These are phyloP conservation scores for Coniella lustricola DNA, from an alignment of 2,329 filamentous ascomycete genomes.

Conservation along the genomic window DNA sequence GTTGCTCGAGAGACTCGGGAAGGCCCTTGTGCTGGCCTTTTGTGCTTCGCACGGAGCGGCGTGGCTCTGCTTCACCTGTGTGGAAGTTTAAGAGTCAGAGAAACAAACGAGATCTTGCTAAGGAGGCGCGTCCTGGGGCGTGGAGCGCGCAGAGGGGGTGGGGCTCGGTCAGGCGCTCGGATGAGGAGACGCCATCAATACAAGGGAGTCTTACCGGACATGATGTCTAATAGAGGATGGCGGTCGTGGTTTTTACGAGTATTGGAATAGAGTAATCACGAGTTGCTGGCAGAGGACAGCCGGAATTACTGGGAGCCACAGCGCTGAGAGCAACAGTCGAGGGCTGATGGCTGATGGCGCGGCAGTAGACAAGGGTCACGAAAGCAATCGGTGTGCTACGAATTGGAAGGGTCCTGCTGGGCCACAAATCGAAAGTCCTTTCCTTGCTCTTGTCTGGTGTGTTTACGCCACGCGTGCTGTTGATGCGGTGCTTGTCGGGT, in stretches of 20 bases:
- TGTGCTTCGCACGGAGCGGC: slow-evolving; percentile 89
- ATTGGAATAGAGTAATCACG: background rate
- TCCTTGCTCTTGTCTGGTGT: background rate
- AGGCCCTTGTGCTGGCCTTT: slow-evolving; percentile 94
- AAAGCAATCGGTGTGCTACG: background rate
- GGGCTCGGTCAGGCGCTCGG: background rate
- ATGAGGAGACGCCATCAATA: background rate
- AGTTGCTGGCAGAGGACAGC: background rate
- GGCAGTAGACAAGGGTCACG: slow-evolving; percentile 1
- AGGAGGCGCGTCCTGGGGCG: background rate
- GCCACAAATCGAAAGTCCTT: background rate
- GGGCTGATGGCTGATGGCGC: no score
- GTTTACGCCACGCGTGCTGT: background rate
- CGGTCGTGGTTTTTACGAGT: background rate
- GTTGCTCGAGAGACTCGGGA: slow-evolving; percentile 60
- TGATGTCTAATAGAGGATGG: slow-evolving; percentile 3
- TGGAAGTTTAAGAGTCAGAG: slow-evolving; percentile 16
- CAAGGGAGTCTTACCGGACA: slow-evolving; percentile 13
- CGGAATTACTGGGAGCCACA: background rate
- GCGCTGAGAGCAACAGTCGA: background rate
- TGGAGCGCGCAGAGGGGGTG: background rate
- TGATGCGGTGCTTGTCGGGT: background rate
- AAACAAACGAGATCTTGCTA: background rate
- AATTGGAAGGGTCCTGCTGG: background rate
- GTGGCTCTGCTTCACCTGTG: slow-evolving; percentile 58